A percentile compares a stretch with the other conserved stretches of the same genome.
Evolutionary conservation across 108 stramenopile genomes (phyloP).

Genomic region (Skeletonema potamos): DNA sequence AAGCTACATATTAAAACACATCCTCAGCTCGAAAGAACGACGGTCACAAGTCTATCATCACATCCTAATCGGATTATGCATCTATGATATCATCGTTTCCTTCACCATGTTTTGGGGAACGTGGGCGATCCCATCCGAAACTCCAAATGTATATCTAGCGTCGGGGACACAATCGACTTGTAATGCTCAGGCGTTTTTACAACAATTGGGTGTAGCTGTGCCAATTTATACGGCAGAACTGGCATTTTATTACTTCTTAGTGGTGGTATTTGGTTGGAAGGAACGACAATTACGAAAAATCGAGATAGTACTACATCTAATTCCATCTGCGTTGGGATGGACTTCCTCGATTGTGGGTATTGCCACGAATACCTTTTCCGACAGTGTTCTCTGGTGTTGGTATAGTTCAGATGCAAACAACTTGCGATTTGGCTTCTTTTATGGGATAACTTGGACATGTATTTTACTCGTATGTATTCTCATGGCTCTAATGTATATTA

Average conservation of each 20-base stretch:
- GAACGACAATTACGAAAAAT: background rate
- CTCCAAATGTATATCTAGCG: background rate
- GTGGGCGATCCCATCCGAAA: background rate
- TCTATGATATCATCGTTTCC: background rate
- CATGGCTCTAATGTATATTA: background rate
- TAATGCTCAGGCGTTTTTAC: slow-evolving; percentile 12
- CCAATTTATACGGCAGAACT: slow-evolving; percentile 3
- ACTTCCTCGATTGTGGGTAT: background rate
- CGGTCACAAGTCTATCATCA: background rate
- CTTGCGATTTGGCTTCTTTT: background rate
- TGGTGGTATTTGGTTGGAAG: background rate
- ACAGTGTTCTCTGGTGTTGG: background rate
- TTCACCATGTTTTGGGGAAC: background rate
- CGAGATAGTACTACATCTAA: background rate
- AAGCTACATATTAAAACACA: background rate
- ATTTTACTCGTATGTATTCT: background rate
- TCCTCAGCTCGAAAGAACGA: background rate
- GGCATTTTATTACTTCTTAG: slow-evolving; percentile 3
- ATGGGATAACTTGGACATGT: background rate
- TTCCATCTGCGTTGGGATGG: background rate
- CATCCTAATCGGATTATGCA: background rate
- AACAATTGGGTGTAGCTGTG: background rate
- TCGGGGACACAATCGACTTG: slow-evolving; percentile 2
- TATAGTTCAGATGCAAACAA: background rate
- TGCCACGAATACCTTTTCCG: background rate